Base-by-base conservation (phyloP, 2,329 filamentous ascomycete genomes). In the Colletotrichum camelliae region DNA sequence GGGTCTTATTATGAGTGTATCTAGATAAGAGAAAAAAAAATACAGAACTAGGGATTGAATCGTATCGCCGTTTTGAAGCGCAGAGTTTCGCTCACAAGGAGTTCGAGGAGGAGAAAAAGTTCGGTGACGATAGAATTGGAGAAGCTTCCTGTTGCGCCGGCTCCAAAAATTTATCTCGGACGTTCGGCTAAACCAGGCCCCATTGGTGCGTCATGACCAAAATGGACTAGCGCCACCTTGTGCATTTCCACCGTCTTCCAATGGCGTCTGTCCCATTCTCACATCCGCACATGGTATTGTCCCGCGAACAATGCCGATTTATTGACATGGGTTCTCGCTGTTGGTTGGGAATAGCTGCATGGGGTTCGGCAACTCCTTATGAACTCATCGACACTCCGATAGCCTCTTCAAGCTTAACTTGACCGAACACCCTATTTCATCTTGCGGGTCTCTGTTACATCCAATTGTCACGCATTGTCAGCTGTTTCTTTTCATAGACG, bases 111-210 rank as follows among this genome's bases (percentile, higher is more conserved):
- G 77, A 75, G 77, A 80, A 81, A 79, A 79, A 79, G 78, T 70
- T 67, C 61, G 64, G 58, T 76, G 74, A 74, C 68, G 73, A 68
- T 77, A 31, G 67, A 68, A 66, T 66, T 75, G 72, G 71, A 71
- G 72, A 77, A 70, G 67, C 71, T 75, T 68, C 61, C 70, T n/a
- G 58, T 29, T 68, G 65, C 70, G 61, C 60, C 57, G 64, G 68
- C 80, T 81, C 81, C 81, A 85, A 86, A 84, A 86, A 86, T 84
- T 86, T 84, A 84, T 83, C 80, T 81, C 82, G 81, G 83, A 82
- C 80, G 75, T 75, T 85, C 85, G 85, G 84, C 80, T 84, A 86
- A 86, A 85, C 81, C 81, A 83, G 82, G 81, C 79, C 80, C 79
- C 80, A 82, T 79, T 75, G 77, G 39, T 18, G 71, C 77, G 79